Evolutionary conservation across 1,284 basidiomycete species (phyloP), one percentile per base, ranked within the genome.

Genomic region (Sporisorium scitamineum): DNA sequence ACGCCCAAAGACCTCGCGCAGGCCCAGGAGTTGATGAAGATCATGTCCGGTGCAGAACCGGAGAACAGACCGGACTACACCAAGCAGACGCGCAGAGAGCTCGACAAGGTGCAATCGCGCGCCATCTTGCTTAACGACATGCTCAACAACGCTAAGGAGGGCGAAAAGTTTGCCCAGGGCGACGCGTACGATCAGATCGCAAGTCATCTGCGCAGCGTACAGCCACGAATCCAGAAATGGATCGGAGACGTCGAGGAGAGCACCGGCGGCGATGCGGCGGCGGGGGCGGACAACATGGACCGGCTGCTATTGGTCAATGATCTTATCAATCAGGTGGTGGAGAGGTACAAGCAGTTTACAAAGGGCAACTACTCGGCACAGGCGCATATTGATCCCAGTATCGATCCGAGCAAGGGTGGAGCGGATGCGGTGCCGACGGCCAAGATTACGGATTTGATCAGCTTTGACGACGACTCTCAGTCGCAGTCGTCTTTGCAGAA

Each of bases 181-280:
- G 97, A 99, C 85, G 95, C 91, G 2, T 99, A 98, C 83, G 93
- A 97, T 87, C 96, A 99, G 92, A 94, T 99, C 9, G 92, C 95
- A 0, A 87, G 89, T 1, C 92, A 97, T 53, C 90, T 97, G 45
- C 89, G 88, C 29, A 90, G 90, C 54, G 95, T 96, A 2, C 90
- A 96, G 62, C 97, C 97, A 0, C 95, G 94, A 86, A 90, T 99
- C 54, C 97, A 99, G 85, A 96, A 95, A 80, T 98, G 96, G 96
- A 94, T 99, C 71, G 93, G 92, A n/a, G 94, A 98, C 78, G 95
- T 93, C 1, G 92, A 88, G 31, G 88, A 88, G 39, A 90, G 91
- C 24, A 48, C 41, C 45, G 94, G 96, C 86, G 39, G 14, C 1
- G 39, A 42, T 7, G 39, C 14, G 6, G 89, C 93, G 32, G 94